Percentiles rank a stretch among this genome's conserved stretches.
phyloP scores from a whole-genome alignment of 768 basidiomycete genomes.

The Floccularia luteovirens region DNA sequence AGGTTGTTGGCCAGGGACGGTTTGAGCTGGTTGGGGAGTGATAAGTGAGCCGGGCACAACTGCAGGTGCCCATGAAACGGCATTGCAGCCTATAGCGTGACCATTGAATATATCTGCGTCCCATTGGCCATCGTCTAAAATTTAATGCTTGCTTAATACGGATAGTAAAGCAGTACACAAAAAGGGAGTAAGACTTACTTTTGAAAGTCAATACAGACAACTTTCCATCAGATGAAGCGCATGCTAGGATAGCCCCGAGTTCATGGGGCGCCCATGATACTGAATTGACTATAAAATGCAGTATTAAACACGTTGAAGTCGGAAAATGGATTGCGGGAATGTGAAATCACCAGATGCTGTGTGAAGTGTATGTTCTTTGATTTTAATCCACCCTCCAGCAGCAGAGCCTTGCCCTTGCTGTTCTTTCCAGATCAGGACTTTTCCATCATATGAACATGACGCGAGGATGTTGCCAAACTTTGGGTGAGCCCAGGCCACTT shows the following conservation, averaged over 20 bases:
- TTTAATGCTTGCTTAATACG: neutral
- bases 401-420: slow-evolving; percentile 50
- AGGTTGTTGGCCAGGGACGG: slow-evolving; percentile 37
- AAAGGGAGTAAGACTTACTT: slow-evolving; percentile 44
- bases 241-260: slow-evolving; percentile 92
- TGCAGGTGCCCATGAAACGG: slow-evolving; percentile 96
- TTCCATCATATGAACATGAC: slow-evolving; percentile 97
- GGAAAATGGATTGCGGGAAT: neutral
- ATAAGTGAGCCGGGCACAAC: slow-evolving; percentile 81
- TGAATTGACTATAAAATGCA: slow-evolving; percentile 71
- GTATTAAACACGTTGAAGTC: neutral
- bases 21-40: slow-evolving; percentile 47
- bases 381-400: slow-evolving; percentile 77
- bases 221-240: slow-evolving; percentile 95
- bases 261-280: slow-evolving; percentile 99
- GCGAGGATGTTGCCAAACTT: slow-evolving; percentile 96
- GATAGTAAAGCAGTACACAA: neutral
- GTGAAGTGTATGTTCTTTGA: slow-evolving; percentile 93
- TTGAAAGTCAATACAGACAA: slow-evolving; percentile 96
- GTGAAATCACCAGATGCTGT: slow-evolving; percentile 77
- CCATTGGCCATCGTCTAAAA: slow-evolving; percentile 90
- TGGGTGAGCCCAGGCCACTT: slow-evolving; percentile 97
- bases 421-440: slow-evolving; percentile 98
- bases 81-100: slow-evolving; percentile 94
- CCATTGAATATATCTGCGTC: slow-evolving; percentile 92